These are phyloP conservation scores for Podaxis sp. DNA, from an alignment of 768 basidiomycete genomes.

Conservation along the genomic window DNA sequence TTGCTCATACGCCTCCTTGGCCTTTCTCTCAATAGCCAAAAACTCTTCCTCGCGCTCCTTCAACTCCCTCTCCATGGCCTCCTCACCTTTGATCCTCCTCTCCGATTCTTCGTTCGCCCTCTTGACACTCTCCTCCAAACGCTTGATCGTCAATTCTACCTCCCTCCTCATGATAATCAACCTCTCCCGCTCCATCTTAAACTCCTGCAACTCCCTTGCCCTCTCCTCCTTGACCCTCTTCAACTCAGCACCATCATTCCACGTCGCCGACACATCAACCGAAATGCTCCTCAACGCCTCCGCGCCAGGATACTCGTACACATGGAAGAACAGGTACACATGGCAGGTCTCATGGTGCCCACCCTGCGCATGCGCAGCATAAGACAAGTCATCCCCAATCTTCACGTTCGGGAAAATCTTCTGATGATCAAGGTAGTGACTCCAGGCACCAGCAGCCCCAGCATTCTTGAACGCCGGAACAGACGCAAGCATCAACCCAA, in stretches of 20 bases:
- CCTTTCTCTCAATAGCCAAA: neutral
- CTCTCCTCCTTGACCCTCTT: conserved; percentile 4
- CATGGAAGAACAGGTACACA: conserved; percentile 13
- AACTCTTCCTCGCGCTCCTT: conserved; percentile 7
- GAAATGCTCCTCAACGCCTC: conserved; percentile 12
- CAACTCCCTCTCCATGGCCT: conserved; percentile 1
- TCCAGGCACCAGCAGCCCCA: neutral
- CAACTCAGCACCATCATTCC: conserved; percentile 9
- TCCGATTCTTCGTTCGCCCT: neutral
- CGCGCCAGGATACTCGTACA: conserved; percentile 12
- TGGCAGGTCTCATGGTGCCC: neutral
- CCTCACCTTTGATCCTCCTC: conserved; percentile 4
- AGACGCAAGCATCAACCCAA: conserved; percentile 7
- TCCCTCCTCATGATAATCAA: conserved; percentile 6
- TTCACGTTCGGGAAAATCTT: conserved; percentile 7
- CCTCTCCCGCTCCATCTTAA: conserved; percentile 10
- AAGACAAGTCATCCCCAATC: neutral
- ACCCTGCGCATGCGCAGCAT: neutral
- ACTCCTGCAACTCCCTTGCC: neutral
- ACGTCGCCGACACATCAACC: conserved; percentile 12
- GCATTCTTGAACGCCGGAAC: conserved; percentile 10
- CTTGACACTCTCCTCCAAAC: conserved; percentile 4
- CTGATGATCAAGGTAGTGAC: conserved; percentile 13
- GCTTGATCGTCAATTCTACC: conserved; percentile 5
- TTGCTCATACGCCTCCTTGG: neutral